Conservation (phyloP, 176 grass and related monocot species). For the Aegilops longissima region DNA sequence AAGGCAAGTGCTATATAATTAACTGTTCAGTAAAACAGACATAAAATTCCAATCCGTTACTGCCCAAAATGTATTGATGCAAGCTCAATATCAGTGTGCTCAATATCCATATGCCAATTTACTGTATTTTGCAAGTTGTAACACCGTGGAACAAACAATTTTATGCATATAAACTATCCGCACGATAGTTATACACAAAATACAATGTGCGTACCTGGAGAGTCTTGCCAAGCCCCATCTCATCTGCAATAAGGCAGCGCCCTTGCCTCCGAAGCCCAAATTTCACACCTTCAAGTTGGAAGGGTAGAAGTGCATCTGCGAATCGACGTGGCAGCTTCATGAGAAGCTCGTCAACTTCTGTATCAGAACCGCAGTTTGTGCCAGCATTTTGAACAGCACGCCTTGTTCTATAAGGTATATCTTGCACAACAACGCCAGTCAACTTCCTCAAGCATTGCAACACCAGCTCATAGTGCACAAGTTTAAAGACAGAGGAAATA, state of each 20-base stretch:
- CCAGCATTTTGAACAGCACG: slow-evolving; percentile 44
- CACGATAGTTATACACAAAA: background rate
- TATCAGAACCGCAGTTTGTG: slow-evolving; percentile 48
- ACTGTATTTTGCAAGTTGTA: background rate
- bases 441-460: slow-evolving; percentile 78
- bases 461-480: slow-evolving; percentile 61
- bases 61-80: background rate
- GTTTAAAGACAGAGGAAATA: slow-evolving; percentile 71
- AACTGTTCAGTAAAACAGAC: background rate
- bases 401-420: slow-evolving; percentile 66
- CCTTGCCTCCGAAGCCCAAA: slow-evolving; percentile 82
- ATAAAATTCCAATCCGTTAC: background rate
- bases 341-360: slow-evolving; percentile 75
- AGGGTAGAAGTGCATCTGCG: slow-evolving; percentile 66
- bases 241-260: slow-evolving; percentile 90
- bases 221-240: slow-evolving; percentile 98
- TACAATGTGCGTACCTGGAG: slow-evolving; percentile 58
- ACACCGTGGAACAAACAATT: slow-evolving; percentile 16
- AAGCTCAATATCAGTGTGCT: background rate
- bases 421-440: slow-evolving; percentile 53
- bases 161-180: background rate
- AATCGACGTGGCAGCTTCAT: slow-evolving; percentile 53
- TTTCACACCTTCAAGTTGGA: slow-evolving; percentile 83
- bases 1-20: background rate
- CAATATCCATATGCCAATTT: background rate